Evolutionary conservation across 2,329 filamentous ascomycete genomes (phyloP).

Genomic region (Colletotrichum theobromicola): DNA sequence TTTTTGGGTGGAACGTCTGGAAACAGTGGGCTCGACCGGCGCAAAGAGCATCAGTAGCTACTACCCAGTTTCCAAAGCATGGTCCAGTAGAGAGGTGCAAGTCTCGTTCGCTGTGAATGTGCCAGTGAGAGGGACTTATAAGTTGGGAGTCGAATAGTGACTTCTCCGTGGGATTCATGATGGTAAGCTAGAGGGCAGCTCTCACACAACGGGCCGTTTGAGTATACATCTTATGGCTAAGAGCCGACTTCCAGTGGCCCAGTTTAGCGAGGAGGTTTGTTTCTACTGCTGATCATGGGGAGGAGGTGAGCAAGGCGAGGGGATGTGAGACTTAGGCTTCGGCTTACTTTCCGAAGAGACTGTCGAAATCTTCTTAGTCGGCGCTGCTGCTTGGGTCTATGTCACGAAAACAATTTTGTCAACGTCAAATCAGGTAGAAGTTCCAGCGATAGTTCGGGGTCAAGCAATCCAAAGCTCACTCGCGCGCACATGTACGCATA

Average conservation of each 20-base stretch:
- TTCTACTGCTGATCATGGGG: neutral
- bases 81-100: neutral
- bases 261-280: neutral
- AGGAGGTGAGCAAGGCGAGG: neutral
- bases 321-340: neutral
- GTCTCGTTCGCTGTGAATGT: neutral
- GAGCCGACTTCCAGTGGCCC: no score
- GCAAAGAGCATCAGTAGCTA: neutral
- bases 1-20: slow-evolving; percentile 9
- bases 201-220: neutral
- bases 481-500: neutral
- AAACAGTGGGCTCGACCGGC: neutral
- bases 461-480: neutral
- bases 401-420: neutral
- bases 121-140: neutral
- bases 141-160: neutral
- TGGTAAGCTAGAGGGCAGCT: neutral
- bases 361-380: neutral
- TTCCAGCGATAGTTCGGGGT: no score
- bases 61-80: neutral
- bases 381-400: neutral
- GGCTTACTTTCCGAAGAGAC: neutral
- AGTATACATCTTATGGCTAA: no score
- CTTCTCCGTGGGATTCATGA: neutral
- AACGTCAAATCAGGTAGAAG: neutral